A percentile compares a stretch with the other conserved stretches of the same genome.
These are phyloP conservation scores for Babesia gibsoni DNA, from an alignment of 169 alveolate species.

Conservation along the genomic window DNA sequence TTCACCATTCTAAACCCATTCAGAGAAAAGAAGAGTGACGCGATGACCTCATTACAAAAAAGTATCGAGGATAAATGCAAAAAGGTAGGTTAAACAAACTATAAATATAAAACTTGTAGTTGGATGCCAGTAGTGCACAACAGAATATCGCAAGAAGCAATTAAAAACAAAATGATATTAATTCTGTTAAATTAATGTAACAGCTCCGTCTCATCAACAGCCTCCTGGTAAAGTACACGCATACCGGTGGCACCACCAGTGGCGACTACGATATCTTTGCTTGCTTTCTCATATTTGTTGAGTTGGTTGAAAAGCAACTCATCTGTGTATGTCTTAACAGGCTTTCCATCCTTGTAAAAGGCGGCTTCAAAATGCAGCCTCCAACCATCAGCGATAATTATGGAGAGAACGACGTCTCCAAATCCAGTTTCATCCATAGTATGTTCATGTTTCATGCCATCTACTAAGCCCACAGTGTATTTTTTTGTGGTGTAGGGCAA, in stretches of 20 bases:
- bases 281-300: background rate
- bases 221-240: slow-evolving; percentile 38
- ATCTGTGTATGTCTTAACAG: background rate
- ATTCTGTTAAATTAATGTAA: background rate
- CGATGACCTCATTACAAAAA: slow-evolving; percentile 33
- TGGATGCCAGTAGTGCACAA: slow-evolving; percentile 25
- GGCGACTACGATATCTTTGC: slow-evolving; percentile 51
- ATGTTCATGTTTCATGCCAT: background rate
- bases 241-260: slow-evolving; percentile 46
- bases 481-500: slow-evolving; percentile 11
- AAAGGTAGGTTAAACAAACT: slow-evolving; percentile 8
- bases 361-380: slow-evolving; percentile 13
- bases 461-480: background rate
- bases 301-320: background rate
- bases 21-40: slow-evolving; percentile 45
- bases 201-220: background rate
- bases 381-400: slow-evolving; percentile 18
- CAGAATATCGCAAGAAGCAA: slow-evolving; percentile 13
- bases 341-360: background rate
- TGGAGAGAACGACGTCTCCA: slow-evolving; percentile 16
- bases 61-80: slow-evolving; percentile 48
- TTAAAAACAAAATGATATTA: slow-evolving; percentile 11
- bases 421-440: background rate
- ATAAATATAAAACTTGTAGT: background rate
- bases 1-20: background rate